Evolutionary conservation across 78 protist genomes (phyloP).

Genomic region (Dictyostelium purpureum): DNA sequence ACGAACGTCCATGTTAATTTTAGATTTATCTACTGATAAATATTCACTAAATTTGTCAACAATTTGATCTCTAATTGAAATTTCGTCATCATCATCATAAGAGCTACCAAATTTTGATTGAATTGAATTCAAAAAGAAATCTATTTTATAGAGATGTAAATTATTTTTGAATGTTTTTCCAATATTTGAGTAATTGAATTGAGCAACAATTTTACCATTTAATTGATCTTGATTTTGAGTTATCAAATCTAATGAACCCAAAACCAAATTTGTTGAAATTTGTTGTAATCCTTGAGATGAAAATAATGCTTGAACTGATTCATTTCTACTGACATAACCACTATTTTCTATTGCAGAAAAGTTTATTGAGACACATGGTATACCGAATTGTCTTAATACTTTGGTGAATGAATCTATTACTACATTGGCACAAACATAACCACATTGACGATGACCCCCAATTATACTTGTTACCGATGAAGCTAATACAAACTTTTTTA

Average conservation of each 20-base stretch:
- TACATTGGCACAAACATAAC: slow-evolving; percentile 78
- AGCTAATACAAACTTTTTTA: slow-evolving; percentile 41
- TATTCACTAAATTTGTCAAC: background rate
- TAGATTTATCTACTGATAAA: background rate
- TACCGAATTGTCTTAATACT: background rate
- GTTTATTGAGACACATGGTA: slow-evolving; percentile 12
- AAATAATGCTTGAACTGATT: background rate
- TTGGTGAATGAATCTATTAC: slow-evolving; percentile 72
- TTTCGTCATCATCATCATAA: background rate
- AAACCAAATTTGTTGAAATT: no score
- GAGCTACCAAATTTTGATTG: background rate
- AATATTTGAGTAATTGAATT: no score
- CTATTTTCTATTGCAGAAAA: slow-evolving; percentile 47
- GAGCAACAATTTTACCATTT: background rate
- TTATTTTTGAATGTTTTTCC: no score
- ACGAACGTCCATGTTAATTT: no score
- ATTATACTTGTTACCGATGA: slow-evolving; percentile 24
- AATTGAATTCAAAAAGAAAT: background rate
- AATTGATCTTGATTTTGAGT: background rate
- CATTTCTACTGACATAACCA: slow-evolving; percentile 19
- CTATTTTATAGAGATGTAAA: no score
- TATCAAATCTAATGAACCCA: no score
- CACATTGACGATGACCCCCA: slow-evolving; percentile 39
- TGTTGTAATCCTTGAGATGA: no score
- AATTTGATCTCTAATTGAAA: no score